Conservation (phyloP, 208 protist species). For the Trypanosoma rangeli region DNA sequence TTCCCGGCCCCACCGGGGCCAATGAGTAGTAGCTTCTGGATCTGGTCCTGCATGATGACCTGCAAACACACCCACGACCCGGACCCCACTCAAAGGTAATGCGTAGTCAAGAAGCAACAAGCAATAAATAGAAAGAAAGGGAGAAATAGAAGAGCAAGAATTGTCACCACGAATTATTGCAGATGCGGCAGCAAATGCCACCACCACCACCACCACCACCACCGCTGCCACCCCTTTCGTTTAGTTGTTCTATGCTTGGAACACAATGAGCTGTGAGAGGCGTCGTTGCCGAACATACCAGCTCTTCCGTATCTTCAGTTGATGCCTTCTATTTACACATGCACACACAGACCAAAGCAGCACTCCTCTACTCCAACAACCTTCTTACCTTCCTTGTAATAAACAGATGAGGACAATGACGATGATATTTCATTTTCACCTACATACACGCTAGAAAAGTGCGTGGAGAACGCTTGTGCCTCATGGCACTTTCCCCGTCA, state of each 20-base stretch:
- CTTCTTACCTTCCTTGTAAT: too few relatives aligned
- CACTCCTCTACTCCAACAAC: too few relatives aligned
- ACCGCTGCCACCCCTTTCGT: neutral
- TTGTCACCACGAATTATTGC: neutral
- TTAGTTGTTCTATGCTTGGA: neutral
- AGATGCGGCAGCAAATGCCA: neutral
- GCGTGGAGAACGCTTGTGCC: too few relatives aligned
- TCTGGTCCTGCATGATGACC: conserved; percentile 68
- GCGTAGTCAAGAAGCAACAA: neutral
- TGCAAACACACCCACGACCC: neutral
- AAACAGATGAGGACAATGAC: too few relatives aligned
- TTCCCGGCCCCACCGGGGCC: conserved; percentile 94
- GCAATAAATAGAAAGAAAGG: conserved; percentile 14
- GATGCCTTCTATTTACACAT: too few relatives aligned
- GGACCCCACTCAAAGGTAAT: neutral
- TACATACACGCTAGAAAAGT: too few relatives aligned
- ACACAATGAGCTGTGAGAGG: neutral
- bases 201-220: neutral
- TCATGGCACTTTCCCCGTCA: too few relatives aligned
- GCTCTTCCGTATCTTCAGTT: too few relatives aligned
- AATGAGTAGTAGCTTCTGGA: conserved; percentile 97
- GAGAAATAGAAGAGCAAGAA: neutral
- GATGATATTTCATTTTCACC: too few relatives aligned
- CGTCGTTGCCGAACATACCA: too few relatives aligned
- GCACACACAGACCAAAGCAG: too few relatives aligned